phyloP scores from a whole-genome alignment of 768 basidiomycete species.

The Russula sp. region DNA sequence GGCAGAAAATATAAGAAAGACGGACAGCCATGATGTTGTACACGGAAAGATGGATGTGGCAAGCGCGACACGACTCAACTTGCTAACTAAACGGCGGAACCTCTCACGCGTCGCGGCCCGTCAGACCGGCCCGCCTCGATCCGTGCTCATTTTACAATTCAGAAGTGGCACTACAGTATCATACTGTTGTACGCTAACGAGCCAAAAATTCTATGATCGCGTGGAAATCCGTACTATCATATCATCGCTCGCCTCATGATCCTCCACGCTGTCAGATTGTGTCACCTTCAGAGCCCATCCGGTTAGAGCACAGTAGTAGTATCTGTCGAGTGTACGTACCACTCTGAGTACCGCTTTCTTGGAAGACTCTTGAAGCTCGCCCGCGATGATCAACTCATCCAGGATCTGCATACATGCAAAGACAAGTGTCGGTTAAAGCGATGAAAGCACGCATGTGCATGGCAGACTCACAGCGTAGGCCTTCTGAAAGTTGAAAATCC shows the following conservation, averaged over 20 bases:
- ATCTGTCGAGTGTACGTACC: constrained; percentile 36
- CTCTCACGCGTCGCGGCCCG: constrained; percentile 25
- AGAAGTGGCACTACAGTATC: background rate
- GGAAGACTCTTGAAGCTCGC: constrained; percentile 91
- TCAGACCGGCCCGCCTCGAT: background rate
- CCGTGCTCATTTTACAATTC: constrained; percentile 33
- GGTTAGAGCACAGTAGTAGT: background rate
- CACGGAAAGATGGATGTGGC: background rate
- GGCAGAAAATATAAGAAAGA: constrained; percentile 13
- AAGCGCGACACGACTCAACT: background rate
- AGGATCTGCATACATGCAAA: constrained; percentile 52
- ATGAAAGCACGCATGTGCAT: background rate
- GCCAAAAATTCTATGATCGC: constrained; percentile 35
- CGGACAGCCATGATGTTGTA: constrained; percentile 30
- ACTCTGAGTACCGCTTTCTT: constrained; percentile 66
- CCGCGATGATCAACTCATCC: constrained; percentile 90
- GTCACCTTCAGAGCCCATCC: constrained; percentile 56
- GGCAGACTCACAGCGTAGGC: constrained; percentile 67
- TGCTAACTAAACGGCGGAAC: background rate
- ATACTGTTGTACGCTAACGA: background rate
- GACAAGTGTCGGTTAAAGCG: background rate
- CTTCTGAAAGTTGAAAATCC: constrained; percentile 97
- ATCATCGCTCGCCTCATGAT: constrained; percentile 83
- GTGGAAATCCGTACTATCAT: constrained; percentile 73
- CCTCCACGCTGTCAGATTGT: constrained; percentile 79